Percentiles rank a stretch among this genome's conserved stretches.
Conservation (phyloP, 441 rosid genomes). For the Geranium incanum region DNA sequence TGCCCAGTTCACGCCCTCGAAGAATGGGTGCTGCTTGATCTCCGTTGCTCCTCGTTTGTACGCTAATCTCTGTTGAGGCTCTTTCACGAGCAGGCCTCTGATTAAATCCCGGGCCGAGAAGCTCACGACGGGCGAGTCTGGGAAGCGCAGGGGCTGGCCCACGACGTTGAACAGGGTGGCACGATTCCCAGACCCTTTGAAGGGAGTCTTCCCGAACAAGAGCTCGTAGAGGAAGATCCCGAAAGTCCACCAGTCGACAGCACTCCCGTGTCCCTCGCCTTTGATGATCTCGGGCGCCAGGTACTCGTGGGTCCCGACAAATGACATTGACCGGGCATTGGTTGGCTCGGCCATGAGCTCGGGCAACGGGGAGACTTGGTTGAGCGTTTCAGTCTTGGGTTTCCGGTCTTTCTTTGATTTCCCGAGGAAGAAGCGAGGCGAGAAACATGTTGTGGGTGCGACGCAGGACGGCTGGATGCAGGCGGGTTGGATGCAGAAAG, state of each 20-base stretch:
- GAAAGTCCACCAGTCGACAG: constrained; percentile 97
- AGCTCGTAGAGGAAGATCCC: constrained; percentile 87
- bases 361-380: constrained; percentile 48
- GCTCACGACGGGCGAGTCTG: constrained; percentile 81
- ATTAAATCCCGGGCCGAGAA: constrained; percentile 76
- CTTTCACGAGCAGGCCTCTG: constrained; percentile 78
- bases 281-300: constrained; percentile 33
- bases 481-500: constrained; percentile 38
- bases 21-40: constrained; percentile 95
- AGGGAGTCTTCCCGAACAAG: constrained; percentile 47
- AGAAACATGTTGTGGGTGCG: constrained; percentile 80
- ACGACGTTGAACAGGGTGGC: constrained; percentile 96
- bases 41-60: constrained; percentile 97
- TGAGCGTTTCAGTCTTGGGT: constrained; percentile 43
- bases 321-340: constrained; percentile 92
- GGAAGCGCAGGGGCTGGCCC: constrained; percentile 82
- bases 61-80: constrained; percentile 82
- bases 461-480: constrained; percentile 65
- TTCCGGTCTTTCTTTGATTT: constrained; percentile 63
- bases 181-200: constrained; percentile 57
- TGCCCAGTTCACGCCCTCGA: constrained; percentile 98
- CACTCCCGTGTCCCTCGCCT: constrained; percentile 98
- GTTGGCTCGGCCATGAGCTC: constrained; percentile 96
- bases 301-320: constrained; percentile 95
- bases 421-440: constrained; percentile 66